These are phyloP conservation scores for Trametes hirsuta DNA, from an alignment of 1,284 basidiomycete genomes.

Conservation along the genomic window DNA sequence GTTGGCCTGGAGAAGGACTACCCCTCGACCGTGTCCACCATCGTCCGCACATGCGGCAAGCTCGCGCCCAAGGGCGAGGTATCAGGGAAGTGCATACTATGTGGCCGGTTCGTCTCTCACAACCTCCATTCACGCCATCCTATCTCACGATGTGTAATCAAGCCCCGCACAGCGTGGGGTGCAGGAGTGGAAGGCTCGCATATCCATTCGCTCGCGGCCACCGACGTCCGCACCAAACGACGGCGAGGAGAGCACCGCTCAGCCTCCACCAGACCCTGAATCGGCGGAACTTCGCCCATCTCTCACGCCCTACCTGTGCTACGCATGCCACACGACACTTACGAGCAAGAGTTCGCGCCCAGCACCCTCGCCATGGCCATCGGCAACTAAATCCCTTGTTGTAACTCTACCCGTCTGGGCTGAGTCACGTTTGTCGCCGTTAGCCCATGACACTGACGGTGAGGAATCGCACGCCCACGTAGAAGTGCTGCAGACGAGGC, in stretches of 20 bases:
- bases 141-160: background rate
- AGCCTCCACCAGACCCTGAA: background rate
- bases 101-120: conserved; percentile 61
- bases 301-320: conserved; percentile 26
- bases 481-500: conserved; percentile 11
- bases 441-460: background rate
- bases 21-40: conserved; percentile 88
- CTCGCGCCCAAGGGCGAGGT: conserved; percentile 69
- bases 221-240: background rate
- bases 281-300: background rate
- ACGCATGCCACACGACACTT: conserved; percentile 28
- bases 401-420: conserved; percentile 23
- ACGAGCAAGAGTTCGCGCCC: conserved; percentile 27
- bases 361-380: conserved; percentile 19
- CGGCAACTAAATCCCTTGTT: background rate
- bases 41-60: conserved; percentile 84
- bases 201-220: conserved; percentile 22
- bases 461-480: background rate
- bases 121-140: too few species aligned
- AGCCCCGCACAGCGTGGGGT: conserved; percentile 27
- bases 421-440: conserved; percentile 5
- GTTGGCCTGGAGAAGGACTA: conserved; percentile 80
- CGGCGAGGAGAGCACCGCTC: background rate
- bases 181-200: conserved; percentile 30
- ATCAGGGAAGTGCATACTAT: conserved; percentile 62